Evolutionary conservation across 2,329 filamentous ascomycete species (phyloP).

Genomic region (Orbilia blumenaviensis): DNA sequence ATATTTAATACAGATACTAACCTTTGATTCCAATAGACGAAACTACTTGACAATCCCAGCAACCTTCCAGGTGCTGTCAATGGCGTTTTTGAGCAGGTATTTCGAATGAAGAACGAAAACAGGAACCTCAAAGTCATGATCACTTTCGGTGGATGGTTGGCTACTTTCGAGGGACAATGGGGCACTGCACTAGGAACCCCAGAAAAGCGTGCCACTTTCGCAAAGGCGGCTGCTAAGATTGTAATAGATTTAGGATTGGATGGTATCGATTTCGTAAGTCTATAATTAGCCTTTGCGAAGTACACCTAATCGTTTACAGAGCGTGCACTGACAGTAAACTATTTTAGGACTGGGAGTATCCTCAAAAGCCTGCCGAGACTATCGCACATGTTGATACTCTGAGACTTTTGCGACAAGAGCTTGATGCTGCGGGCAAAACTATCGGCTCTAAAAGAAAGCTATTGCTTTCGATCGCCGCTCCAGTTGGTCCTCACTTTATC

Average conservation of each 20-base stretch:
- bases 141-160: conserved; percentile 83
- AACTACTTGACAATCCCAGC: conserved; percentile 25
- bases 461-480: conserved; percentile 66
- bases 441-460: conserved; percentile 59
- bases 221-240: conserved; percentile 75
- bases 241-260: conserved; percentile 83
- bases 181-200: conserved; percentile 70
- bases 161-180: conserved; percentile 72
- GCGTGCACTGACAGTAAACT: neutral
- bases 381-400: conserved; percentile 70
- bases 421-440: conserved; percentile 67
- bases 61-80: conserved; percentile 69
- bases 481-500: conserved; percentile 65
- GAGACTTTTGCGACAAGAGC: conserved; percentile 66
- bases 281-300: neutral
- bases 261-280: conserved; percentile 68
- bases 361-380: conserved; percentile 64
- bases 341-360: conserved; percentile 54
- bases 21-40: neutral
- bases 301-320: neutral
- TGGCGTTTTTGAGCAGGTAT: conserved; percentile 80
- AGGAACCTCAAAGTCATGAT: conserved; percentile 81
- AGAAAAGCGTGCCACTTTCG: conserved; percentile 72
- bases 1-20: neutral
- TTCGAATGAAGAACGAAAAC: conserved; percentile 77